Conservation (phyloP, 495 filamentous ascomycete species). For the Annulohypoxylon maeteangense region DNA sequence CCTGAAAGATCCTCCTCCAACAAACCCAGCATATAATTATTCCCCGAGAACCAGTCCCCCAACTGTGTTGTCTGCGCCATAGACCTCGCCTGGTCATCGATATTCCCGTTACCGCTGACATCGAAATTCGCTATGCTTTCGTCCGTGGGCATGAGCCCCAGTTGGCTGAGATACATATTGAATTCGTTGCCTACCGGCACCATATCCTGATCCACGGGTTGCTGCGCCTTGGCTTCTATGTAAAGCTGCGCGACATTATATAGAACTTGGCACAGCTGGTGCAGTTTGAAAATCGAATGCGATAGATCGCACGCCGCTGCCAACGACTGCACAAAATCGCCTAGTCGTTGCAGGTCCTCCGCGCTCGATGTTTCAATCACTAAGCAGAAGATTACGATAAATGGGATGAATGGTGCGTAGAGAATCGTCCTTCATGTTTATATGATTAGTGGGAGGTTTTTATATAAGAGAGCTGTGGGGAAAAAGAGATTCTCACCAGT, state of each 20-base stretch:
- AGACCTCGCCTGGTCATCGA: conserved; percentile 28
- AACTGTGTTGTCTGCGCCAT: conserved; percentile 59
- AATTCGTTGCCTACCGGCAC: conserved; percentile 68
- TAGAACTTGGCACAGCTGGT: conserved; percentile 70
- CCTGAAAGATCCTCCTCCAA: conserved; percentile 68
- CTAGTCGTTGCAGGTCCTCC: conserved; percentile 63
- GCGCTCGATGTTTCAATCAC: conserved; percentile 63
- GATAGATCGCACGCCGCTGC: conserved; percentile 62
- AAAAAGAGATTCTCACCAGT: conserved; percentile 61
- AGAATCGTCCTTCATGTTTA: conserved; percentile 65
- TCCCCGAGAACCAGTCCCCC: conserved; percentile 75
- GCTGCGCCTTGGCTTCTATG: conserved; percentile 66
- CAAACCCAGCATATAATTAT: conserved; percentile 71
- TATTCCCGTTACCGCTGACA: conserved; percentile 8
- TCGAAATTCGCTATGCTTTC: conserved; percentile 23
- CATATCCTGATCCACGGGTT: conserved; percentile 57
- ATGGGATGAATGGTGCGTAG: conserved; percentile 73
- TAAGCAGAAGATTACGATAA: conserved; percentile 77
- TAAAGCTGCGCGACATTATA: conserved; percentile 71
- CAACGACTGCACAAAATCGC: conserved; percentile 68
- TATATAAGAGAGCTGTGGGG: background rate
- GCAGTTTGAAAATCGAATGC: conserved; percentile 66
- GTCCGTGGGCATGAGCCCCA: conserved; percentile 67
- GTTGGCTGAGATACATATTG: conserved; percentile 70
- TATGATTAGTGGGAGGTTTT: background rate